Percentiles rank a stretch among this genome's conserved stretches.
These are phyloP conservation scores for Hyaloscypha bicolor DNA, from an alignment of 495 filamentous ascomycete species.

Conservation along the genomic window DNA sequence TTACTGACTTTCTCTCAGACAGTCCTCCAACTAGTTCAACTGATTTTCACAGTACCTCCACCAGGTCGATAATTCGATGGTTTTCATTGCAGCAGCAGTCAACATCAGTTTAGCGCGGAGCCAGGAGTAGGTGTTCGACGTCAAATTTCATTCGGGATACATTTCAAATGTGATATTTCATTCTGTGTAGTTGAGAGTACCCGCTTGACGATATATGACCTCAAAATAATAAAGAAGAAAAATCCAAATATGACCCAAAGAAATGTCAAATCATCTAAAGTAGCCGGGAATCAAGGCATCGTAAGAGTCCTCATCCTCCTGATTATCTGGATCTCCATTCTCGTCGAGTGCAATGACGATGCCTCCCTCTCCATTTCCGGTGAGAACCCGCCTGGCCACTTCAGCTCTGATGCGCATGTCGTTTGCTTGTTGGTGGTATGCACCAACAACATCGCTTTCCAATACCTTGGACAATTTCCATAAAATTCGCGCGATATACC, in stretches of 20 bases:
- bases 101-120: slow-evolving; percentile 2
- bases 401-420: slow-evolving; percentile 26
- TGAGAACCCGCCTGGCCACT: slow-evolving; percentile 15
- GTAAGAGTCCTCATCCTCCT: slow-evolving; percentile 22
- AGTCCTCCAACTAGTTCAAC: neutral
- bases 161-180: slow-evolving; percentile 3
- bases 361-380: slow-evolving; percentile 22
- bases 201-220: neutral
- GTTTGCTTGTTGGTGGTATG: slow-evolving; percentile 16
- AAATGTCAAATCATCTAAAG: slow-evolving; percentile 20
- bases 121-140: slow-evolving; percentile 3
- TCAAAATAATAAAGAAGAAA: neutral
- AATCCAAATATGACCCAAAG: neutral
- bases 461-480: slow-evolving; percentile 24
- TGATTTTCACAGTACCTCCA: neutral
- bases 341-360: slow-evolving; percentile 20
- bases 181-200: slow-evolving; percentile 1
- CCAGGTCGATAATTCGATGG: neutral
- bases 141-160: neutral
- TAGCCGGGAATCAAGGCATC: slow-evolving; percentile 24
- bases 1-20: slow-evolving; percentile 4
- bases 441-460: slow-evolving; percentile 19
- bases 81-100: slow-evolving; percentile 1
- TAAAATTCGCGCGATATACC: slow-evolving; percentile 22
- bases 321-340: slow-evolving; percentile 14